Base-by-base conservation (phyloP, 2,329 filamentous ascomycete species). In the Penicillium sp. region DNA sequence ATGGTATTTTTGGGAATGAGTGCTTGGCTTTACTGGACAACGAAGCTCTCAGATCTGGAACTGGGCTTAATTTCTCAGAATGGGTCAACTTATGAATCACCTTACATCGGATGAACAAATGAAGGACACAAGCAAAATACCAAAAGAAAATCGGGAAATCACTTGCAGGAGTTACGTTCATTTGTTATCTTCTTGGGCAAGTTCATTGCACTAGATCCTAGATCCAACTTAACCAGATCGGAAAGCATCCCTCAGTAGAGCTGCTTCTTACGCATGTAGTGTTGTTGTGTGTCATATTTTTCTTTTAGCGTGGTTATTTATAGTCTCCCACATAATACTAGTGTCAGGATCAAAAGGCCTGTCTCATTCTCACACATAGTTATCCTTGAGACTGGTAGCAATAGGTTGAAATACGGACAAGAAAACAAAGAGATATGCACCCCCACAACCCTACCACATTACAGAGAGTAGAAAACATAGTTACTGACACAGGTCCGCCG, bases 401-500 rank as follows among this genome's bases (percentile, higher is more conserved):
- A 47, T 10, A 50, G 35, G 45, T 47, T 43, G 30, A 30, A 53
- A 56, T 47, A 40, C 44, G 35, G 49, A 50, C 37, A 51, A 48
- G n/a, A 42, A 47, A 54, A 44, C 37, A 58, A 19, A 52, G 19
- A 54, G 4, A 44, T 52, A 52, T 41, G 26, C 6, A 5, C 26
- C 35, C 50, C 30, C 44, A 52, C 47, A 40, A 14, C 26, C 31
- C 42, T 52, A 54, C 38, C 40, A 44, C 33, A 50, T 40, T 42
- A 38, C 30, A 53, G 16, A 47, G 36, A 53, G 51, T 45, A 45
- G 30, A 51, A 36, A 31, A 53, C 17, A 55, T 38, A 40, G 9
- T 61, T 61, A 66, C 53, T 58, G 54, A 31, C 63, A 66, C 28
- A 66, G 38, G 48, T 58, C 53, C 26, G 57, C 62, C 8, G 62